Base-by-base conservation (phyloP, 2,329 filamentous ascomycete genomes). In the Stagonosporopsis cucurbitacearum region DNA sequence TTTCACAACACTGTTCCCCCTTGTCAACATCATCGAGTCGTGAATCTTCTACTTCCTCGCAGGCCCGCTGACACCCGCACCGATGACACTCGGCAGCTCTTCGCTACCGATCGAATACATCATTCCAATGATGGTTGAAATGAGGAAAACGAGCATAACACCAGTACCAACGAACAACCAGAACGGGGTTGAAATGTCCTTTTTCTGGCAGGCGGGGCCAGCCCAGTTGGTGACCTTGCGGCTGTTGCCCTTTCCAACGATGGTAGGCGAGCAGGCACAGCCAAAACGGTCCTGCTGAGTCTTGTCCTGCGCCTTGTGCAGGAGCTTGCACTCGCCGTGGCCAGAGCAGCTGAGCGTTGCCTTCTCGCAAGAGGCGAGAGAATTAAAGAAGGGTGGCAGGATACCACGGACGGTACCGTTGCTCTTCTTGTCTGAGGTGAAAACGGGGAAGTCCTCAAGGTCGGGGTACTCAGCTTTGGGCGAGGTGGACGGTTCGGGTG, bases 21-120 rank as follows among this genome's bases (percentile, higher is more conserved):
- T 40, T 25, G 7, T 30, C 35, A 7, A 12, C 13, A 33, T 17
- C 9, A 30, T 6, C 4, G 15, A 17, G 22, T 13, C 7, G 28
- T 30, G 28, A 4, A 30, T 30, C 36, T 37, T 30, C 60, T 71
- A 81, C 66, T 80, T 79, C 54, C 71, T 74, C 23, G 70, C 64
- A 46, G 87, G 82, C 55, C 87, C 85, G 62, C 89, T 90, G 33
- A 99, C 94, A 61, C 95, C 95, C 43, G 95, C 95, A n/a, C 92
- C 92, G 75, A 99, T 93, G 8, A 99, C 94, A 66, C 92, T 92
- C 0, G 95, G 95, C 62, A 98, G 81, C 77, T 92, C 89, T 80
- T 96, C 88, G 74, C 90, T 86, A 30, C 94, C 95, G 69, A 98
- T 90, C 60, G 81, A 88, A 76, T 89, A 95, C 50, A 99, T 76